Conservation (phyloP, 192 early-diverging fungal genomes). For the Mortierella claussenii region DNA sequence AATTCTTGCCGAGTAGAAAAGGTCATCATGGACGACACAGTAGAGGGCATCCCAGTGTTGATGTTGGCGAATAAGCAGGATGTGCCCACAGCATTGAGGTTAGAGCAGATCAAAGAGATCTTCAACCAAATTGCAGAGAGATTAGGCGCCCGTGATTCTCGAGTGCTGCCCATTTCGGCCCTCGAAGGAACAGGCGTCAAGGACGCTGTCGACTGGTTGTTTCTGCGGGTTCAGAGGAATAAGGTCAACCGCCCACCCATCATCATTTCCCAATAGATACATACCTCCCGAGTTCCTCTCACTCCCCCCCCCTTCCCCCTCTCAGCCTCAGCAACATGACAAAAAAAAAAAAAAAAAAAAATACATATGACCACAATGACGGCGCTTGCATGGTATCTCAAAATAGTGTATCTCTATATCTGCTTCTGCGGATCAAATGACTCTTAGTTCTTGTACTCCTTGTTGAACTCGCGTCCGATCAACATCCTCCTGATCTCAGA, state of each 20-base stretch:
- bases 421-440: too few species aligned
- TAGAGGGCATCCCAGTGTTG: conserved; percentile 88
- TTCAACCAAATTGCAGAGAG: conserved; percentile 89
- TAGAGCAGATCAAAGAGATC: conserved; percentile 90
- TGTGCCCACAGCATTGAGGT: conserved; percentile 67
- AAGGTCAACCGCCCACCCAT: conserved; percentile 82
- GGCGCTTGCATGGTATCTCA: too few species aligned
- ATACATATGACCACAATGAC: too few species aligned
- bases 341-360: too few species aligned
- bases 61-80: conserved; percentile 98
- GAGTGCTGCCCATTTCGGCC: conserved; percentile 85
- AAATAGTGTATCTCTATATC: too few species aligned
- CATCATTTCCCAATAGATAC: conserved; percentile 55
- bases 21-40: conserved; percentile 77
- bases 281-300: too few species aligned
- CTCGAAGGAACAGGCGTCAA: conserved; percentile 86
- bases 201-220: conserved; percentile 94
- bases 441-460: too few species aligned
- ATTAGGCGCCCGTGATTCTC: conserved; percentile 87
- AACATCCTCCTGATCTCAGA: conserved; percentile 94
- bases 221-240: conserved; percentile 84
- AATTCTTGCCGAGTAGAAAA: conserved; percentile 76
- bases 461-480: conserved; percentile 86
- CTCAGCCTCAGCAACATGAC: too few species aligned
- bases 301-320: too few species aligned